Conservation (phyloP, 306 rosid genomes). For the Leucaena leucocephala region DNA sequence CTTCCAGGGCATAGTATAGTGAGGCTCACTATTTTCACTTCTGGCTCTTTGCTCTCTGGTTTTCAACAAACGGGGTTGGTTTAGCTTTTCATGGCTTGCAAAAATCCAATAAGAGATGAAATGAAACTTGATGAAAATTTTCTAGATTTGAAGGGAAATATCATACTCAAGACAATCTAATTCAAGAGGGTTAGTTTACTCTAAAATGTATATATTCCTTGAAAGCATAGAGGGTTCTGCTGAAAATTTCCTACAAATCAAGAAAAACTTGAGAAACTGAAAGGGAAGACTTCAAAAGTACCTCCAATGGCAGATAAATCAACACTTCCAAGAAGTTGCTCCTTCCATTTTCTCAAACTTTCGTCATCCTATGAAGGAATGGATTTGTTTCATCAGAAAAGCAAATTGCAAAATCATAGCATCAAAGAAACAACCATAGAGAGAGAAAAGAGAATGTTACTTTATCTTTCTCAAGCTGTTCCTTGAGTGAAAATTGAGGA, state of each 20-base stretch:
- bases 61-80: conserved; percentile 34
- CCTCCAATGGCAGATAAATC: conserved; percentile 69
- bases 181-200: conserved; percentile 5
- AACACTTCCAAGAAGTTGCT: conserved; percentile 66
- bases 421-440: conserved; percentile 12
- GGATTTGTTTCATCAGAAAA: background rate
- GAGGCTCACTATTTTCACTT: conserved; percentile 76
- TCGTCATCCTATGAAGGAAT: conserved; percentile 54
- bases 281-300: conserved; percentile 19
- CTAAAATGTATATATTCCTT: background rate
- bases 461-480: conserved; percentile 90
- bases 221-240: background rate
- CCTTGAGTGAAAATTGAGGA: conserved; percentile 83
- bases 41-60: conserved; percentile 81
- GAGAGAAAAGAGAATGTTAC: conserved; percentile 36
- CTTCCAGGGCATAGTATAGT: conserved; percentile 65
- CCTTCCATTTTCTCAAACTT: conserved; percentile 77
- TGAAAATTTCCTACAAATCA: too few relatives aligned
- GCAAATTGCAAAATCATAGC: background rate
- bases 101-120: conserved; percentile 4
- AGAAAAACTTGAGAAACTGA: background rate
- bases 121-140: background rate
- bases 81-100: conserved; percentile 23
- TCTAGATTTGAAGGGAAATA: background rate
- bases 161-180: conserved; percentile 24